These are phyloP conservation scores for Fusarium pseudonygamai DNA, from an alignment of 2,329 filamentous ascomycete genomes.

Conservation along the genomic window DNA sequence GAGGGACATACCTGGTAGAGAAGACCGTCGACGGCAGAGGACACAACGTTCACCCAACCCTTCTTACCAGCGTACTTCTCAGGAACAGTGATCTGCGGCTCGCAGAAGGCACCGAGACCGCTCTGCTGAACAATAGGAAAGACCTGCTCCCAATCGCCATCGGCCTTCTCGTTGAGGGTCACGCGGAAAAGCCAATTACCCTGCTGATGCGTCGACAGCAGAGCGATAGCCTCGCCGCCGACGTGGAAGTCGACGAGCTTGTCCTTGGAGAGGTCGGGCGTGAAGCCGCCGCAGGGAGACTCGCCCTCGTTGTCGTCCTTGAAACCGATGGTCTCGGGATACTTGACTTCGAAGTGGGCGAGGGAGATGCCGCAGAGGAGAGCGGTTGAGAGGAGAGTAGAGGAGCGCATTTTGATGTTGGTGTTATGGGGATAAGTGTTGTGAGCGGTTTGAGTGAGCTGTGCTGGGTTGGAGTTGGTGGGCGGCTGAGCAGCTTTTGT, in stretches of 20 bases:
- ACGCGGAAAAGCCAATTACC: conserved; percentile 67
- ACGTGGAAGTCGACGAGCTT: conserved; percentile 67
- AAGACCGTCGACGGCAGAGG: conserved; percentile 63
- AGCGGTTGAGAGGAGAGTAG: conserved; percentile 48
- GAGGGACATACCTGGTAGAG: conserved; percentile 64
- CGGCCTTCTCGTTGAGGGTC: conserved; percentile 59
- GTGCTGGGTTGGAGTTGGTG: background rate
- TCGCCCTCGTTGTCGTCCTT: conserved; percentile 56
- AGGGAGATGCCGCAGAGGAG: conserved; percentile 53
- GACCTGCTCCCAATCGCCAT: conserved; percentile 63
- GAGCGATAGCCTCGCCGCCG: conserved; percentile 62
- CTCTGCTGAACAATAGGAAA: conserved; percentile 64
- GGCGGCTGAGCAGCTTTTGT: conserved; percentile 35
- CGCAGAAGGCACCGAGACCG: conserved; percentile 64
- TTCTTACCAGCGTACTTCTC: conserved; percentile 62
- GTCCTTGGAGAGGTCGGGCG: conserved; percentile 55
- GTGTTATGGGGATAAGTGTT: background rate
- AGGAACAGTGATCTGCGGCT: conserved; percentile 59
- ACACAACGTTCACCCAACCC: conserved; percentile 63
- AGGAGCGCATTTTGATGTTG: conserved; percentile 48
- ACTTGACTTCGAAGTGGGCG: conserved; percentile 65
- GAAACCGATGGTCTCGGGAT: conserved; percentile 58
- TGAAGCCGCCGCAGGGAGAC: conserved; percentile 65
- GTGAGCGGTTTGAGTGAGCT: background rate
- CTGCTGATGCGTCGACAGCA: conserved; percentile 61